Conservation (phyloP, 768 basidiomycete genomes). For the Steccherinum ochraceum region DNA sequence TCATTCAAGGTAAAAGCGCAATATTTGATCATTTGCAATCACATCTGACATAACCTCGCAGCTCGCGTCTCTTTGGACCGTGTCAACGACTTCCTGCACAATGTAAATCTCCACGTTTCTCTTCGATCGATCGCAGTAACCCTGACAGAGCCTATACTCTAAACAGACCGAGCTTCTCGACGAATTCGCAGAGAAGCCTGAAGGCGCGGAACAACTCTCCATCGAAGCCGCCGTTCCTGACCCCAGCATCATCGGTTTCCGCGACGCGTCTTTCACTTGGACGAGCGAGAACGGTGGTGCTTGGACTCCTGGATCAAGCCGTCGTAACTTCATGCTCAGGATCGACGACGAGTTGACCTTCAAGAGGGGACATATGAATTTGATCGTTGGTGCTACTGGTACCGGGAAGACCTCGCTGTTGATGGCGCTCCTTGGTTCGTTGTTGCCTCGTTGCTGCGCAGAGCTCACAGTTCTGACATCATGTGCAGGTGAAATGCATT, state of each 20-base stretch:
- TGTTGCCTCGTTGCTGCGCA: not conserved
- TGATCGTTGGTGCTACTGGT: constrained; percentile 54
- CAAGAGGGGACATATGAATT: constrained; percentile 44
- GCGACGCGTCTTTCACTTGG: constrained; percentile 56
- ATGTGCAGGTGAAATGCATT: constrained; percentile 43
- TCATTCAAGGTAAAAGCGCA: constrained; percentile 16
- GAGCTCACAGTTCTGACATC: not conserved
- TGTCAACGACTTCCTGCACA: constrained; percentile 31
- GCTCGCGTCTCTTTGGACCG: constrained; percentile 26
- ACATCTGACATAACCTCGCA: not conserved
- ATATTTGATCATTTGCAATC: not conserved
- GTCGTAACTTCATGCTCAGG: constrained; percentile 42
- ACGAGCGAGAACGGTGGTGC: constrained; percentile 30
- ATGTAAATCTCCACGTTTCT: constrained; percentile 10
- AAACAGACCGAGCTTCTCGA: constrained; percentile 45
- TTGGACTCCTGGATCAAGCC: constrained; percentile 27
- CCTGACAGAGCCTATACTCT: not conserved
- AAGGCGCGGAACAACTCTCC: constrained; percentile 8
- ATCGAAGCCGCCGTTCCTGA: not conserved
- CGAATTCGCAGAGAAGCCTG: constrained; percentile 20
- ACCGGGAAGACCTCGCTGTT: constrained; percentile 59
- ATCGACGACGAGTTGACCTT: constrained; percentile 52
- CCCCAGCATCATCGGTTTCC: constrained; percentile 42
- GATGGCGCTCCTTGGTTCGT: constrained; percentile 50
- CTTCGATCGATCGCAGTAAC: not conserved